Base-by-base conservation (phyloP, 139 green algal genomes). In the Closterium sp. region DNA sequence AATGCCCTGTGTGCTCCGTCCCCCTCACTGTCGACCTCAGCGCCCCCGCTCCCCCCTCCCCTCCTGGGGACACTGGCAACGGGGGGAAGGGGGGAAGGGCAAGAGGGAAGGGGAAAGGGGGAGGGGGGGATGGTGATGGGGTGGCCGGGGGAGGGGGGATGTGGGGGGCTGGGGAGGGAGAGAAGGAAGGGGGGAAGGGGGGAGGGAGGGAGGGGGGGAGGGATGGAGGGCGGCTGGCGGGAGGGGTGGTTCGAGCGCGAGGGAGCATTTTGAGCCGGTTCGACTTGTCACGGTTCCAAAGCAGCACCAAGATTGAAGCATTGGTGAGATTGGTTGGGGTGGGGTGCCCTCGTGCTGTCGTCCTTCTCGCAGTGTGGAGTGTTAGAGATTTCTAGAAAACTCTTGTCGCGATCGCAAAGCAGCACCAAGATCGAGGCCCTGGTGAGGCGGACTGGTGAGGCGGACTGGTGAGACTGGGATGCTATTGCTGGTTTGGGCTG, bases 231-330 rank as follows among this genome's bases (percentile, higher is more conserved):
- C 30, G 36, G 30, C 25, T 36, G 85, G 32, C 32, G 28, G 87
- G 87, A 34, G 87, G 87, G 33, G 21, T 30, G n/a, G 34, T 30
- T 34, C 30, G 87, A 10, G 36, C 36, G 31, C 8, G n/a, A n/a
- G 95, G 95, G 88, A 94, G 84, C 94, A 98, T 99, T 91, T 90
- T 99, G 81, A 94, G 33, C 10, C 94, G 97, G 35, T 95, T 99
- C 64, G 88, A 96, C 86, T 34, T 92, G n/a, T 76, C 33, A 4
- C 23, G 91, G 32, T 99, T 98, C 92, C 95, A 97, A 94, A 97
- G 90, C 91, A 97, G 93, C 95, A 98, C 97, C 89, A 99, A 99
- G 95, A 97, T 99, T 38, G 97, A 99, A 96, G 97, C 97, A n/a
- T 69, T 94, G 34, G 87, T 92, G 34, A 88, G 89, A 83, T n/a